Base-by-base conservation (phyloP, 2,329 filamentous ascomycete species). In the Pezicula carpinea region DNA sequence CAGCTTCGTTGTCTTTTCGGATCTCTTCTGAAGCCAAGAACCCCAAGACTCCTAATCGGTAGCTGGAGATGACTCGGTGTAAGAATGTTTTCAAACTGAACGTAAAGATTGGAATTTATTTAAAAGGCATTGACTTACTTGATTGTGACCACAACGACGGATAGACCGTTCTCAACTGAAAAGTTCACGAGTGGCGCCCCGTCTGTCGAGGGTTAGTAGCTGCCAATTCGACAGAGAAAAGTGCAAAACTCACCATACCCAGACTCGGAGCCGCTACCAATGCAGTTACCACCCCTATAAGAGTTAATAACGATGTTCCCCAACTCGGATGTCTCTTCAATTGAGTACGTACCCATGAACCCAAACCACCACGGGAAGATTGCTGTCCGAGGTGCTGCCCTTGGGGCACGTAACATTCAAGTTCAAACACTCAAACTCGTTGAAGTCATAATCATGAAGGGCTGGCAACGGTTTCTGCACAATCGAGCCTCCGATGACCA, bases 11-110 rank as follows among this genome's bases (percentile, higher is more conserved):
- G 39, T 50, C 43, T 40, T 50, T 13, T 19, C 22, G 29, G 34
- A 50, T 32, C 2, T 36, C 48, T 5, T 44, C 18, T 10, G 39
- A 47, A 65, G 6, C 75, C n/a, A 58, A 49, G 23, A 59, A 53
- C n/a, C 60, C 58, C 17, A 54, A 58, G 8, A 56, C 50, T 39
- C 61, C 59, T 10, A 62, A 48, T 8, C 59, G 44, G 19, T 47
- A 47, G 21, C 44, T 47, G 8, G n/a, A 40, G 23, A 10, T 21
- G 8, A 26, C n/a, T 40, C 15, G 15, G 19, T 23, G n/a, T n/a
- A n/a, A n/a, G n/a, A n/a, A n/a, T n/a, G n/a, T n/a, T n/a, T n/a
- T n/a, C n/a, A n/a, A n/a, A n/a, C n/a, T n/a, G n/a, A n/a, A n/a
- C n/a, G n/a, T n/a, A n/a, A n/a, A n/a, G n/a, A n/a, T n/a, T n/a